These are phyloP conservation scores for Vigna nakashimae DNA, from an alignment of 306 rosid genomes.

Conservation along the genomic window DNA sequence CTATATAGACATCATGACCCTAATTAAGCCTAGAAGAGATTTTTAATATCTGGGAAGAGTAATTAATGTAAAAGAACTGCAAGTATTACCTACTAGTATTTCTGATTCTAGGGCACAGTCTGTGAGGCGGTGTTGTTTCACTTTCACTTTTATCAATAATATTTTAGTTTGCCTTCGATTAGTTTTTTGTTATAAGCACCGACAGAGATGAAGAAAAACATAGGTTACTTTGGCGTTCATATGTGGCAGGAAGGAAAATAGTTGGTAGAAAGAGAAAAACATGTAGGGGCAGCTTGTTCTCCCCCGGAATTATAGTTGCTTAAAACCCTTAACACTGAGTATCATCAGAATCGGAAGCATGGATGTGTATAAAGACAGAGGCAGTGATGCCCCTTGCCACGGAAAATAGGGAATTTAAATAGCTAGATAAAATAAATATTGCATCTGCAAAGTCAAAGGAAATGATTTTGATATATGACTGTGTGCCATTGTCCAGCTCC, in stretches of 20 bases:
- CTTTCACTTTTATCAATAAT: conserved; percentile 3
- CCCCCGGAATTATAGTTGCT: conserved; percentile 52
- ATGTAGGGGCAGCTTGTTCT: conserved; percentile 25
- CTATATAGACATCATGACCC: conserved; percentile 12
- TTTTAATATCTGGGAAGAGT: background rate
- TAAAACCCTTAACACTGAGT: conserved; percentile 30
- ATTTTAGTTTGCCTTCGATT: background rate
- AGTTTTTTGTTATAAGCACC: conserved; percentile 14
- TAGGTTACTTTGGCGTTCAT: conserved; percentile 26
- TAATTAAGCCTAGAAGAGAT: conserved; percentile 19
- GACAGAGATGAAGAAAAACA: conserved; percentile 6
- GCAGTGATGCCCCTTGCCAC: conserved; percentile 37
- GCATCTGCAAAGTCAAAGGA: conserved; percentile 39
- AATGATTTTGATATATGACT: conserved; percentile 49
- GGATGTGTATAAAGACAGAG: conserved; percentile 30
- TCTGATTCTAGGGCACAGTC: conserved; percentile 36
- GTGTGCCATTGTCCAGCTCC: conserved; percentile 75
- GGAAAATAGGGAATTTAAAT: conserved; percentile 9
- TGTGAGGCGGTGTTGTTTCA: conserved; percentile 1
- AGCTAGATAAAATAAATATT: background rate
- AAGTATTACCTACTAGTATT: conserved; percentile 5
- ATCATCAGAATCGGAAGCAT: conserved; percentile 38
- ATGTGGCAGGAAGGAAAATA: conserved; percentile 21
- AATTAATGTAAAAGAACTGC: background rate
- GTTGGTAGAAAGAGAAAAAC: conserved; percentile 35